Evolutionary conservation across 2,329 filamentous ascomycete genomes (phyloP).

Genomic region (Cladosporium sp.): DNA sequence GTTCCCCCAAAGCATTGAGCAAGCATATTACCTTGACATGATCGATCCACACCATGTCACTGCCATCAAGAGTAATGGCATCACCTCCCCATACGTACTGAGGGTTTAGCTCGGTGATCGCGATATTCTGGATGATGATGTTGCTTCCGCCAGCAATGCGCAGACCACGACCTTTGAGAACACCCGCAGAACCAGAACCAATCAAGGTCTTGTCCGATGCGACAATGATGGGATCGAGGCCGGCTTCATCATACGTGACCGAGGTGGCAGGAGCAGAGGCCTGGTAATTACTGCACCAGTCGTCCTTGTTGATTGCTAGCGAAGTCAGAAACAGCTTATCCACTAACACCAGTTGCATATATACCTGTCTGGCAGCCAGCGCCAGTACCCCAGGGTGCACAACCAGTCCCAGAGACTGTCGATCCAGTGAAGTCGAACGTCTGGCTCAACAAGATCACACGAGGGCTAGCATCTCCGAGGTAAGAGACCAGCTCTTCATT

Average conservation of each 20-base stretch:
- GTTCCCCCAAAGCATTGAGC: neutral
- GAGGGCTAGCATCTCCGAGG: constrained; percentile 50
- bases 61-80: constrained; percentile 34
- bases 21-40: constrained; percentile 34
- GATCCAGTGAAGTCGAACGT: constrained; percentile 51
- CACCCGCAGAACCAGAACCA: constrained; percentile 35
- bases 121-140: constrained; percentile 49
- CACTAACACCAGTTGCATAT: neutral
- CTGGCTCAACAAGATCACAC: constrained; percentile 57
- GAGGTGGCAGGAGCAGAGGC: constrained; percentile 18
- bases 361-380: constrained; percentile 48
- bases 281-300: constrained; percentile 53
- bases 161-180: constrained; percentile 42
- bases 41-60: constrained; percentile 36
- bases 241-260: constrained; percentile 52
- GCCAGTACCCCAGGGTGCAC: constrained; percentile 52
- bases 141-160: constrained; percentile 41
- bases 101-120: constrained; percentile 36
- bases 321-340: neutral
- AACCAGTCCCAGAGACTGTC: constrained; percentile 49
- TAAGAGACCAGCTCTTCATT: constrained; percentile 56
- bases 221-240: constrained; percentile 41
- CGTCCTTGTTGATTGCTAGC: constrained; percentile 55
- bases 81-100: constrained; percentile 38
- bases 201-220: constrained; percentile 41